phyloP scores from a whole-genome alignment of 2,329 filamentous ascomycete species.

The Nemania diffusa region DNA sequence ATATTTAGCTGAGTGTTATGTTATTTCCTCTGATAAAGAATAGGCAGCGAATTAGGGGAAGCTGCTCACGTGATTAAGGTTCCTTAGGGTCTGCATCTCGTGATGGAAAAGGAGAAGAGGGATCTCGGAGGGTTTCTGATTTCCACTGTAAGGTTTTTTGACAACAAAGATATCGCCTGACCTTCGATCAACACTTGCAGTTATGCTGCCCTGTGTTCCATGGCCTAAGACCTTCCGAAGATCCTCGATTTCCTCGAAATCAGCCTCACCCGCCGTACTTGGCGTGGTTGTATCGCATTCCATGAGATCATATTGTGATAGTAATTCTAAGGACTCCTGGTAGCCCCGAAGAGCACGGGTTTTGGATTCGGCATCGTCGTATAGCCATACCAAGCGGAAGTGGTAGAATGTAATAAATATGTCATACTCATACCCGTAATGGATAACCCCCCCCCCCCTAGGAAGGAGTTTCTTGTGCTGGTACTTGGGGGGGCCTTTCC shows the following conservation, averaged over 20 bases:
- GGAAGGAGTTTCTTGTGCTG: background rate
- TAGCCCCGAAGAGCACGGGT: background rate
- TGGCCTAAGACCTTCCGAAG: background rate
- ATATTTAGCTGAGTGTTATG: constrained; percentile 2
- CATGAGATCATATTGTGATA: background rate
- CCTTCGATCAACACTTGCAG: background rate
- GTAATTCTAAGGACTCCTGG: background rate
- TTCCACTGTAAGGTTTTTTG: background rate
- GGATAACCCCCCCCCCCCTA: background rate
- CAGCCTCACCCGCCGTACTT: background rate
- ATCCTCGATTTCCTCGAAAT: background rate
- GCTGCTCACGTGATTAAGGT: background rate
- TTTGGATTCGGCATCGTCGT: background rate
- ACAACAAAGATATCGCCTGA: background rate
- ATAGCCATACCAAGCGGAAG: background rate
- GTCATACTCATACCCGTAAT: background rate
- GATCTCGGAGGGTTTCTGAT: background rate
- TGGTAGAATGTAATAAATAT: background rate
- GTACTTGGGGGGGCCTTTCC: background rate
- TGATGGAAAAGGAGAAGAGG: background rate
- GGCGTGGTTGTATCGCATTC: background rate
- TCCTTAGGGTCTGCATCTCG: background rate
- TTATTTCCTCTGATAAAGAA: background rate
- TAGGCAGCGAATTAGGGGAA: background rate
- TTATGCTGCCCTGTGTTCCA: background rate